Percentiles rank a stretch among this genome's conserved stretches.
Conservation (phyloP, 164 flowering plant genomes). For the Aristolochia californica region DNA sequence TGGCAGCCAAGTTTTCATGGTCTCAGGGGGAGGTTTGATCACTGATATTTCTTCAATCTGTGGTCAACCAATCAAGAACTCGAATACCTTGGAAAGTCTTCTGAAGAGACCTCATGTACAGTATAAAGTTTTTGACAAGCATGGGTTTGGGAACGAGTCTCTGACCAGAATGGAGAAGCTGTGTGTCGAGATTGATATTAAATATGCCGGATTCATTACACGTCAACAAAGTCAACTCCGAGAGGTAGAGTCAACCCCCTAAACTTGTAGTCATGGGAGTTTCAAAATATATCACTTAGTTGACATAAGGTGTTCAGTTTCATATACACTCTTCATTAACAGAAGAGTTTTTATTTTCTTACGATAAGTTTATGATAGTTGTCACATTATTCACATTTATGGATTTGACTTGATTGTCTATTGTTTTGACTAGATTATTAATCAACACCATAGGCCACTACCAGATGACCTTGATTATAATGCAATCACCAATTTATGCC, state of each 20-base stretch:
- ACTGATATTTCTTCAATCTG: conserved; percentile 60
- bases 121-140: conserved; percentile 72
- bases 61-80: conserved; percentile 71
- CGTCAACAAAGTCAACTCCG: conserved; percentile 80
- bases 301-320: background rate
- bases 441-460: conserved; percentile 67
- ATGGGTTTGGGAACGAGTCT: conserved; percentile 71
- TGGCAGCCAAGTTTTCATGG: background rate
- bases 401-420: background rate
- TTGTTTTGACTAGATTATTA: conserved; percentile 46
- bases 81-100: conserved; percentile 64
- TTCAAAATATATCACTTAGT: background rate
- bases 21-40: conserved; percentile 72
- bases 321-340: background rate
- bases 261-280: too few relatives aligned
- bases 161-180: conserved; percentile 68
- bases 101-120: conserved; percentile 84
- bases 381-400: background rate
- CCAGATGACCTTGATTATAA: conserved; percentile 79
- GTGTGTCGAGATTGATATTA: conserved; percentile 89
- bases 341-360: background rate
- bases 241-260: conserved; percentile 35
- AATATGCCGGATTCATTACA: conserved; percentile 86
- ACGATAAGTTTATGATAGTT: background rate
- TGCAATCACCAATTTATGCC: conserved; percentile 71